Conservation (phyloP, 768 basidiomycete genomes). For the Mycena olivaceomarginata region DNA sequence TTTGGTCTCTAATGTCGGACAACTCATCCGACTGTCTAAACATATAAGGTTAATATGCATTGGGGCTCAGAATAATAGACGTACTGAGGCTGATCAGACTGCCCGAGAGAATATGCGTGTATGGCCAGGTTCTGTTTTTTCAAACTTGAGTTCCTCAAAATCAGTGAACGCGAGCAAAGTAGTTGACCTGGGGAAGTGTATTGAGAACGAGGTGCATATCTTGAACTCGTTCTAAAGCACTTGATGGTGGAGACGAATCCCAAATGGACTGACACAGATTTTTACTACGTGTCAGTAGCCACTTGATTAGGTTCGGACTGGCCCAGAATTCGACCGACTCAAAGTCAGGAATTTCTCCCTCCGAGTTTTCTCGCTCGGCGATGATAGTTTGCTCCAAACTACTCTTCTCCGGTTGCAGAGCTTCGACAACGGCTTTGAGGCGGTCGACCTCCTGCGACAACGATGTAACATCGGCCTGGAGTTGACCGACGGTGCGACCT, state of each 20-base stretch:
- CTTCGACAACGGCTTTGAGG: conserved; percentile 36
- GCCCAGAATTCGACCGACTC: background rate
- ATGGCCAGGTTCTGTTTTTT: background rate
- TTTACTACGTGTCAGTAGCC: background rate
- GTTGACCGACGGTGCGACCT: conserved; percentile 21
- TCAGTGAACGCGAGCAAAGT: background rate
- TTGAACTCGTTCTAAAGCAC: background rate
- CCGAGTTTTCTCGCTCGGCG: too few species aligned
- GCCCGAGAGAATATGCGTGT: background rate
- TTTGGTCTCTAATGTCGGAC: too few species aligned
- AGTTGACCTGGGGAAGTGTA: background rate
- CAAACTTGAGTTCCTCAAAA: background rate
- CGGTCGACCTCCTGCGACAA: conserved; percentile 39
- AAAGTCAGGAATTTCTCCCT: background rate
- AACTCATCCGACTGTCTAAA: too few species aligned
- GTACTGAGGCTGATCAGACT: too few species aligned
- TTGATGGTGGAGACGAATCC: background rate
- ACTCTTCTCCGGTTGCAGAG: conserved; percentile 36
- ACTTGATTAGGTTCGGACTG: background rate
- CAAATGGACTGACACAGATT: background rate
- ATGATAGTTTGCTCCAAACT: conserved; percentile 20
- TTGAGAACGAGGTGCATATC: background rate
- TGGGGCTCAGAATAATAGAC: too few species aligned
- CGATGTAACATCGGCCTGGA: background rate
- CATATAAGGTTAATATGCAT: too few species aligned